Base-by-base conservation (phyloP, 805 yeast genomes). In the Candida cerambycidarum region DNA sequence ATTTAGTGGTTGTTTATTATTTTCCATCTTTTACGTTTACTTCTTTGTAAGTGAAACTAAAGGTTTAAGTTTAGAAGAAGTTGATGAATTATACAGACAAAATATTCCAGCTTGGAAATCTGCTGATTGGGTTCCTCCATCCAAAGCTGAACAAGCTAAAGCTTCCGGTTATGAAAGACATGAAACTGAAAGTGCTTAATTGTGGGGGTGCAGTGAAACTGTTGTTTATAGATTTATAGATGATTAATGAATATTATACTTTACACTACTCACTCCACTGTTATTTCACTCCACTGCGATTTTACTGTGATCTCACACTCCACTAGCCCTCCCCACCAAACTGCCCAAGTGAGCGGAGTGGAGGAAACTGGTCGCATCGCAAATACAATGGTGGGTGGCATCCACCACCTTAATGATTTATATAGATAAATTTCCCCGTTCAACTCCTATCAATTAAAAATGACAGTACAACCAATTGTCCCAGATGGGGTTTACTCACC, bases 1-100 rank as follows among this genome's bases (percentile, higher is more conserved):
- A 52, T 75, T 81, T 65, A 63, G 77, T 57, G 85, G 85, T 12
- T 80, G 85, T 61, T 64, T 80, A 65, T 63, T 80, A 31, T 77
- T 80, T 50, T 73, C 82, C 43, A 66, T 82, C 59, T 69, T 83
- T 63, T 87, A 83, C 63, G 85, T 85, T 38, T 80, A 75, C 73
- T 80, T 86, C 73, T 73, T 76, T 52, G 80, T 87, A 46, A 79
- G 80, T 54, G 92, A 85, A 67, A 88, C 95, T 43, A 81, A 79
- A 67, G 95, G 95, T 46, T 75, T 86, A 54, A 75, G 86, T 32
- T 76, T 88, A 61, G 95, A 87, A 67, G 89, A 86, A 65, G 87
- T 86, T 50, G 89, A 86, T 60, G 80, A 76, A 57, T 68, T 82
- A 72, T 83, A 81, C 56, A 69, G 70, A 41, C 63, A 62, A 42